These are phyloP conservation scores for Ascochyta clinopodiicola DNA, from an alignment of 2,329 filamentous ascomycete species.

Conservation along the genomic window DNA sequence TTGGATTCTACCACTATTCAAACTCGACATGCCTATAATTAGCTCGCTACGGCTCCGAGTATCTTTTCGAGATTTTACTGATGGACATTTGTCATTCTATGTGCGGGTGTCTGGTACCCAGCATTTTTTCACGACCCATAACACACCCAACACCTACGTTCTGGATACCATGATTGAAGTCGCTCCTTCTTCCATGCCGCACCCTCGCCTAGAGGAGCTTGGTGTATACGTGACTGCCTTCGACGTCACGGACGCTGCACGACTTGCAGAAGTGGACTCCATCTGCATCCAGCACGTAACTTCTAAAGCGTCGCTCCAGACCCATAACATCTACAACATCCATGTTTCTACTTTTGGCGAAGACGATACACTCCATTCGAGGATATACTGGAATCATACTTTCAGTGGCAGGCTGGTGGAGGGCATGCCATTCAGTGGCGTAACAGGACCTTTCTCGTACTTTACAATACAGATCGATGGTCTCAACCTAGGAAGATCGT, in stretches of 20 bases:
- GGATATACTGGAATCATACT: constrained; percentile 34
- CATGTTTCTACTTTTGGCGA: constrained; percentile 5
- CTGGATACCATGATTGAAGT: not conserved
- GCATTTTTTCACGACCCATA: not conserved
- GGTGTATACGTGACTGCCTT: constrained; percentile 27
- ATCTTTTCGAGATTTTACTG: constrained; percentile 10
- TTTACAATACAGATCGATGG: constrained; percentile 38
- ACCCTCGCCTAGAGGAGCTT: constrained; percentile 30
- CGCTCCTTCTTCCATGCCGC: not conserved
- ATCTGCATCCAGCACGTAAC: constrained; percentile 13
- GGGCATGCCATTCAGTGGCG: constrained; percentile 37
- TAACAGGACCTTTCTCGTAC: constrained; percentile 46
- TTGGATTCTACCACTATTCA: constrained; percentile 37
- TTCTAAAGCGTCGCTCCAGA: not conserved
- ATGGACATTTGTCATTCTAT: constrained; percentile 1
- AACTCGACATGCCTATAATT: constrained; percentile 42
- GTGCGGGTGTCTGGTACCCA: constrained; percentile 1
- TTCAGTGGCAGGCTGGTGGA: constrained; percentile 1
- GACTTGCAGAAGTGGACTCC: constrained; percentile 27
- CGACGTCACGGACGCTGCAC: constrained; percentile 8
- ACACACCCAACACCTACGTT: not conserved
- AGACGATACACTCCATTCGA: constrained; percentile 27
- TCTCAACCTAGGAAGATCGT: constrained; percentile 31
- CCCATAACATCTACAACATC: constrained; percentile 1
- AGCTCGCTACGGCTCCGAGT: constrained; percentile 28